Evolutionary conservation across 345 rosid species (phyloP).

Genomic region (Euphorbia lathyris): DNA sequence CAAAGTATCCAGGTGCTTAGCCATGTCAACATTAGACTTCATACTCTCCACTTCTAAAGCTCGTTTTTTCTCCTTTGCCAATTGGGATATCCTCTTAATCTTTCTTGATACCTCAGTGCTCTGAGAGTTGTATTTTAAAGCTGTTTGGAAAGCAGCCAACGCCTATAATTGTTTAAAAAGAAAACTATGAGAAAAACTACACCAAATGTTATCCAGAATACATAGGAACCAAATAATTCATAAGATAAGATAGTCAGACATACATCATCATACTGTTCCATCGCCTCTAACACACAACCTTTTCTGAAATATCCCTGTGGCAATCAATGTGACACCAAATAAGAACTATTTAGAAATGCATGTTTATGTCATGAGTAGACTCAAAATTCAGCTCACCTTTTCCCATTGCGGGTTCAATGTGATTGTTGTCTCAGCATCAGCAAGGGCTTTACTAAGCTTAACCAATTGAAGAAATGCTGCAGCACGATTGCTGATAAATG

Average conservation of each 20-base stretch:
- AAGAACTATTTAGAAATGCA: constrained; percentile 8
- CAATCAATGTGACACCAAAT: constrained; percentile 13
- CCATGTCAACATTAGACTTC: constrained; percentile 74
- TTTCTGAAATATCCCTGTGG: constrained; percentile 90
- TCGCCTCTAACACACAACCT: constrained; percentile 92
- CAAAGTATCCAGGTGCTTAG: constrained; percentile 57
- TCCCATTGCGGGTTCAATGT: constrained; percentile 87
- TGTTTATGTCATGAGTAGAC: background rate
- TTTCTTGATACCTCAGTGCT: constrained; percentile 86
- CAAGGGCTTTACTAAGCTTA: constrained; percentile 87
- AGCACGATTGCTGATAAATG: constrained; percentile 75
- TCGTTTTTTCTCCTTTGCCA: constrained; percentile 74
- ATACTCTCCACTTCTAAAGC: constrained; percentile 79
- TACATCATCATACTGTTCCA: constrained; percentile 91
- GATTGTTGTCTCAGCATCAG: constrained; percentile 89
- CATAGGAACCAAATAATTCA: background rate
- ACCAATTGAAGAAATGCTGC: constrained; percentile 89
- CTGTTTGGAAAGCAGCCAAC: constrained; percentile 64
- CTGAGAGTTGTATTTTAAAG: constrained; percentile 71
- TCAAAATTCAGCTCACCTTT: constrained; percentile 39
- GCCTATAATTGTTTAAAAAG: constrained; percentile 43
- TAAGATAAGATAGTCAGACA: constrained; percentile 13
- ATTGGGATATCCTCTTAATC: constrained; percentile 67
- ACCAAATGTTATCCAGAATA: background rate
- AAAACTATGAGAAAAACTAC: constrained; percentile 7